Evolutionary conservation across 495 filamentous ascomycete species (phyloP).

Genomic region (Daldinia childiae): DNA sequence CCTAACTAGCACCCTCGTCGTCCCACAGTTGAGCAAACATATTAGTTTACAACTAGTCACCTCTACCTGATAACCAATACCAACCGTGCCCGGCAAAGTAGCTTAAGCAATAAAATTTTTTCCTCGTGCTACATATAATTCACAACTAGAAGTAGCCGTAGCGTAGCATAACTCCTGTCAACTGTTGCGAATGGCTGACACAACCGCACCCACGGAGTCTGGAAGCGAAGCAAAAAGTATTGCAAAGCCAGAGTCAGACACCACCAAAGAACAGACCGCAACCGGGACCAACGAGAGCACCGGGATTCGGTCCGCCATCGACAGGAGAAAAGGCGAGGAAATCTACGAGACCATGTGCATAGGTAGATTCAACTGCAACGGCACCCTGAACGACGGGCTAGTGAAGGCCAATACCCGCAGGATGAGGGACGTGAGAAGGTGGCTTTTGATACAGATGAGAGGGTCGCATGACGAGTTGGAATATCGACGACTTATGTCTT

Average conservation of each 20-base stretch:
- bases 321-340: background rate
- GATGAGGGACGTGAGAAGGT: background rate
- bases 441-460: background rate
- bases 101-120: background rate
- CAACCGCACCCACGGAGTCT: background rate
- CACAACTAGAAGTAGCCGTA: background rate
- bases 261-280: background rate
- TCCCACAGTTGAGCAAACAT: background rate
- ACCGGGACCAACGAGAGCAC: background rate
- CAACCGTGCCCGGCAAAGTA: background rate
- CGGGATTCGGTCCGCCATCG: background rate
- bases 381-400: slow-evolving; percentile 32
- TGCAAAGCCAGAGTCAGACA: background rate
- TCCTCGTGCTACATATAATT: background rate
- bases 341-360: background rate
- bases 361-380: background rate
- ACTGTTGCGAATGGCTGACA: background rate
- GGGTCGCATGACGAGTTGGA: background rate
- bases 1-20: background rate
- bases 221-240: background rate
- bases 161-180: background rate
- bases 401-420: background rate
- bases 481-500: background rate
- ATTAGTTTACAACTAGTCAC: background rate
- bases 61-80: background rate